These are phyloP conservation scores for Mycena floridula DNA, from an alignment of 768 basidiomycete genomes.

Conservation along the genomic window DNA sequence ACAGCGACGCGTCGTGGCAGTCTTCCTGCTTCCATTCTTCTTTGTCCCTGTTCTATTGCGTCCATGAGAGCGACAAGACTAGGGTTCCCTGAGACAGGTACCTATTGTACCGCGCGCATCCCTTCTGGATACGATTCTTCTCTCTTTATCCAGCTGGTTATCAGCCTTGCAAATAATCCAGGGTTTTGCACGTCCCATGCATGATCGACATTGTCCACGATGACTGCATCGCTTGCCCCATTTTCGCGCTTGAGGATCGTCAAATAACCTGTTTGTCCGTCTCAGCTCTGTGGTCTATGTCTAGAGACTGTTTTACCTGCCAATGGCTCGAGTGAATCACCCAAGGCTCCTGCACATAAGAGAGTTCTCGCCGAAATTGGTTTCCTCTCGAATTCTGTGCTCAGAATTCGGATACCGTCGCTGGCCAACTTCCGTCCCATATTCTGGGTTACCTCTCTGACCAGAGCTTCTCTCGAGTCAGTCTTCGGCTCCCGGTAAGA, in stretches of 20 bases:
- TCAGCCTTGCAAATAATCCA: neutral
- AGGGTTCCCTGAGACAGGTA: too few relatives aligned
- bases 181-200: neutral
- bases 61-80: too few relatives aligned
- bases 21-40: too few relatives aligned
- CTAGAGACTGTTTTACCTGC: too few relatives aligned
- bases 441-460: too few relatives aligned
- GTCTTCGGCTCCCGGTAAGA: neutral
- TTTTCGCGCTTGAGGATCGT: neutral
- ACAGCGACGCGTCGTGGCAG: too few relatives aligned
- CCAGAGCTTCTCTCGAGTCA: too few relatives aligned
- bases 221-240: neutral
- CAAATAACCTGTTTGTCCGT: neutral
- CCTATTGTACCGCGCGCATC: too few relatives aligned
- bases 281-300: neutral
- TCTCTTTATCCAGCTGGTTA: neutral
- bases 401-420: neutral
- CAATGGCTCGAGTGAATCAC: too few relatives aligned
- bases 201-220: neutral
- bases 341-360: neutral
- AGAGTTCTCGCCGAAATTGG: neutral
- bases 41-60: too few relatives aligned
- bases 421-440: too few relatives aligned
- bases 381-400: neutral
- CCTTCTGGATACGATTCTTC: neutral